These are phyloP conservation scores for Chaetomium strumarium DNA, from an alignment of 2,329 filamentous ascomycete genomes.

Conservation along the genomic window DNA sequence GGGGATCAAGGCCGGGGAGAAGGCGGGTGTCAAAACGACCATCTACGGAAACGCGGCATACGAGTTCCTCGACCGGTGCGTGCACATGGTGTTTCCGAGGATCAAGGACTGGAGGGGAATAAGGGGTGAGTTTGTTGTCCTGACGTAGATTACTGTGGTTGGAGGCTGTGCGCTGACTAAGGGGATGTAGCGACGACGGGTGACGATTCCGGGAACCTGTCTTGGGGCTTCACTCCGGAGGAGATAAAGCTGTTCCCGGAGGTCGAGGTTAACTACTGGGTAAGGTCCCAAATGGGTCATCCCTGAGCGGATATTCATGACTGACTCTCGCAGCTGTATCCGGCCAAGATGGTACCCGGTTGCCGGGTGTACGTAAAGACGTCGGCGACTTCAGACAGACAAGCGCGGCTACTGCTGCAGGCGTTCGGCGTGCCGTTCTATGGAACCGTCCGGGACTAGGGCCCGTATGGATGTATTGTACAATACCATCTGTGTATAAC, in stretches of 20 bases:
- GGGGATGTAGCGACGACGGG: slow-evolving; percentile 52
- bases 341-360: slow-evolving; percentile 71
- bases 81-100: slow-evolving; percentile 84
- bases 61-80: slow-evolving; percentile 83
- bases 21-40: slow-evolving; percentile 70
- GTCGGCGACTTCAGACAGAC: slow-evolving; percentile 75
- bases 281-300: slow-evolving; percentile 42
- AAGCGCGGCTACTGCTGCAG: slow-evolving; percentile 70
- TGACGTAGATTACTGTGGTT: background rate
- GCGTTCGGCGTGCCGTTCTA: slow-evolving; percentile 75
- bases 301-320: no score
- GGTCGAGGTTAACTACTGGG: slow-evolving; percentile 90
- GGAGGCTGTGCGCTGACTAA: background rate
- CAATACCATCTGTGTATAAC: slow-evolving; percentile 19
- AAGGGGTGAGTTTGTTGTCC: slow-evolving; percentile 29
- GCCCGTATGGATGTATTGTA: slow-evolving; percentile 14
- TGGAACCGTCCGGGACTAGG: slow-evolving; percentile 39
- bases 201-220: slow-evolving; percentile 82
- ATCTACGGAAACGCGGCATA: slow-evolving; percentile 76
- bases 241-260: slow-evolving; percentile 84
- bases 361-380: slow-evolving; percentile 80
- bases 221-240: slow-evolving; percentile 70
- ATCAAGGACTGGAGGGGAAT: slow-evolving; percentile 93
- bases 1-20: slow-evolving; percentile 64
- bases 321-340: slow-evolving; percentile 45